Conservation (phyloP, 192 early-diverging fungal genomes). For the Coemansia sp. region DNA sequence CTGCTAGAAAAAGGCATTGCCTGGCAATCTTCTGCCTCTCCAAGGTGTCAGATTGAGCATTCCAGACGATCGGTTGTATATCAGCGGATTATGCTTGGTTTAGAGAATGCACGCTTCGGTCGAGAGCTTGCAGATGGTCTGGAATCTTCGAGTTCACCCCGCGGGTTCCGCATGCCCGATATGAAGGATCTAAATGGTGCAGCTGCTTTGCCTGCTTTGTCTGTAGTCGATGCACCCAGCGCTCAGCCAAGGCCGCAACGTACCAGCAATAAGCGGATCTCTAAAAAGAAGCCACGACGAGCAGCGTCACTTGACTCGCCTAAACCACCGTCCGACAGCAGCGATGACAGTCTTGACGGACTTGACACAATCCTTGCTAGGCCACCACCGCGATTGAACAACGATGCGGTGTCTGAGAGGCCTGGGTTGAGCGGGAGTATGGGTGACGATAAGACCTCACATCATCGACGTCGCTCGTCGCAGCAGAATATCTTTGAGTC, state of each 20-base stretch:
- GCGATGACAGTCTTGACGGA: constrained; percentile 15
- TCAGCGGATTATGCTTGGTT: constrained; percentile 31
- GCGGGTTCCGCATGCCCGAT: constrained; percentile 15
- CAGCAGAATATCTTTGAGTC: constrained; percentile 34
- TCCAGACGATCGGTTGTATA: constrained; percentile 28
- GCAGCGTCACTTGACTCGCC: background rate
- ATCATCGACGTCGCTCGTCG: constrained; percentile 17
- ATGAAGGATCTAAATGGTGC: background rate
- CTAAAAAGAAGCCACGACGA: background rate
- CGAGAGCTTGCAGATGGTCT: constrained; percentile 4
- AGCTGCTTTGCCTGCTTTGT: background rate
- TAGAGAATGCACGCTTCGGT: constrained; percentile 37
- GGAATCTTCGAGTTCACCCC: background rate
- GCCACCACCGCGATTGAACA: background rate
- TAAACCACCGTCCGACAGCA: constrained; percentile 2
- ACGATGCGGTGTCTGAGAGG: background rate
- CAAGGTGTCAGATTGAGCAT: constrained; percentile 18
- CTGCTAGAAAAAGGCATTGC: constrained; percentile 34
- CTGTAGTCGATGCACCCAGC: background rate
- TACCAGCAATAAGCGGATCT: background rate
- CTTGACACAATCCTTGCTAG: background rate
- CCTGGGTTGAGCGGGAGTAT: too few relatives aligned
- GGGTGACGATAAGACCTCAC: background rate
- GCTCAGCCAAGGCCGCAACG: background rate
- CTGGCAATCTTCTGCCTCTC: constrained; percentile 41